Evolutionary conservation across 2,329 filamentous ascomycete species (phyloP).

Genomic region (Monilinia fructicola): DNA sequence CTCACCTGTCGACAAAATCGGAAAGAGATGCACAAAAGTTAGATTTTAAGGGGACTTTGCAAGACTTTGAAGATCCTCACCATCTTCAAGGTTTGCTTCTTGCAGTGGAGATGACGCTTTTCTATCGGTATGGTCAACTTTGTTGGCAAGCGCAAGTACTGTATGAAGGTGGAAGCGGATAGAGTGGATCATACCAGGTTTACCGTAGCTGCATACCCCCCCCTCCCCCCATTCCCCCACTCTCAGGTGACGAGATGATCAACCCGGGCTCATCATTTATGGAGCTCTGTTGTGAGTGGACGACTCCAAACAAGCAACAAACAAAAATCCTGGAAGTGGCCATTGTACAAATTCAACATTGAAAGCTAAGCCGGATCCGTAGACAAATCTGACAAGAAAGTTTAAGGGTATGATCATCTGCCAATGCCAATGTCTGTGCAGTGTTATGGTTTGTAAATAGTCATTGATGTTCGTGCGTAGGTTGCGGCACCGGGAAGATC

Average conservation of each 20-base stretch:
- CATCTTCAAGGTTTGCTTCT: not conserved
- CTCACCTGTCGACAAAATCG: not conserved
- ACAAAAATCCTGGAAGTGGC: not conserved
- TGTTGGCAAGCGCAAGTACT: conserved; percentile 9
- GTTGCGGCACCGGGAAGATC: conserved; percentile 18
- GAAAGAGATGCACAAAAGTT: not conserved
- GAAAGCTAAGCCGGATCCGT: not conserved
- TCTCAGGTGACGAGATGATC: conserved; percentile 18
- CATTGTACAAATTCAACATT: not conserved
- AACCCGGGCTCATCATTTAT: not conserved
- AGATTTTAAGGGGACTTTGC: conserved; percentile 1
- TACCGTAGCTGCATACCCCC: not conserved
- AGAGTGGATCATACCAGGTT: conserved; percentile 8
- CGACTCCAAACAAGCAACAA: not conserved
- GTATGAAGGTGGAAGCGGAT: conserved; percentile 5
- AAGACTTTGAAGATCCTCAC: not conserved
- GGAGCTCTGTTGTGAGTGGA: not conserved
- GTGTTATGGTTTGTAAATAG: conserved; percentile 7
- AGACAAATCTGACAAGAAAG: conserved; percentile 4
- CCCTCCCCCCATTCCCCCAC: not conserved
- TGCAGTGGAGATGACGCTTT: conserved; percentile 5
- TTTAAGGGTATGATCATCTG: conserved; percentile 1
- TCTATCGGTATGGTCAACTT: conserved; percentile 1
- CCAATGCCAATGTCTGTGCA: conserved; percentile 13
- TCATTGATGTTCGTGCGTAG: not conserved